Evolutionary conservation across 2,329 filamentous ascomycete species (phyloP).

Genomic region (Scytalidium sp.): DNA sequence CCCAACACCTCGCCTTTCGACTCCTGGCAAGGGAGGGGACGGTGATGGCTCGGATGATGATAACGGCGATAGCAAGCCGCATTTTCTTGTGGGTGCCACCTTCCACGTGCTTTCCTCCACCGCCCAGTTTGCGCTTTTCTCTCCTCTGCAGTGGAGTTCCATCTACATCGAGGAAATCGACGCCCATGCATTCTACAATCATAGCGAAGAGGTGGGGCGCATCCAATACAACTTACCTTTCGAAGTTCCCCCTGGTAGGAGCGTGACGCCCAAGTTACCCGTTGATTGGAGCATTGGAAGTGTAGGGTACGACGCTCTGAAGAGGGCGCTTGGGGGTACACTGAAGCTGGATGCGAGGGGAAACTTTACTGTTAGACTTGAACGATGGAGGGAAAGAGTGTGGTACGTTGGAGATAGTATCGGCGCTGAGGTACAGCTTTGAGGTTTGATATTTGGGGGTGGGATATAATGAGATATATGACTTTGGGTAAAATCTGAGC

Average conservation of each 20-base stretch:
- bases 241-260: slow-evolving; percentile 70
- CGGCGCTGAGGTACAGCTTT: slow-evolving; percentile 59
- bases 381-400: slow-evolving; percentile 69
- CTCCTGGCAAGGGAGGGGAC: slow-evolving; percentile 46
- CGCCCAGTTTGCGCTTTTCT: slow-evolving; percentile 78
- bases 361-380: slow-evolving; percentile 70
- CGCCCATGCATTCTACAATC: slow-evolving; percentile 82
- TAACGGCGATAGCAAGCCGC: slow-evolving; percentile 43
- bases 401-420: slow-evolving; percentile 70
- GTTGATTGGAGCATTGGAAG: slow-evolving; percentile 76
- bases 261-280: slow-evolving; percentile 71
- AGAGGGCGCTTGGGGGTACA: slow-evolving; percentile 73
- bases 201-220: slow-evolving; percentile 70
- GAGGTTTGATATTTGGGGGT: slow-evolving; percentile 14
- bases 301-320: slow-evolving; percentile 80
- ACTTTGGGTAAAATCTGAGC: background rate
- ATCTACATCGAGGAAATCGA: slow-evolving; percentile 77
- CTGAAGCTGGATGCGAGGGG: slow-evolving; percentile 78
- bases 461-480: background rate
- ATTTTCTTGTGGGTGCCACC: slow-evolving; percentile 82
- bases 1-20: slow-evolving; percentile 63
- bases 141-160: slow-evolving; percentile 70
- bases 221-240: slow-evolving; percentile 77
- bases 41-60: slow-evolving; percentile 33
- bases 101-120: slow-evolving; percentile 86